Conservation (phyloP, 148 eudicot species). For the Diospyros kaki region DNA sequence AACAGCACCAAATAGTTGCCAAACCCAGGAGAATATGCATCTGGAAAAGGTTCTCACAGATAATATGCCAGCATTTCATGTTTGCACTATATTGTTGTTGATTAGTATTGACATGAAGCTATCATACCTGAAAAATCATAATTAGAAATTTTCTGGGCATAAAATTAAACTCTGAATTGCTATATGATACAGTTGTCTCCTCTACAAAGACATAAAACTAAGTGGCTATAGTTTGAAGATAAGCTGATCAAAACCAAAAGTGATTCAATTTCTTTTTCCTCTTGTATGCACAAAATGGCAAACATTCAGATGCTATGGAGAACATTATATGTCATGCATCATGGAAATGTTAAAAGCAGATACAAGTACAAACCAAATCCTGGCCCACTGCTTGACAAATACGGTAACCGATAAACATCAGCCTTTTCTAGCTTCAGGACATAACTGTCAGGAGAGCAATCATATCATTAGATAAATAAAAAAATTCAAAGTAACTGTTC, state of each 20-base stretch:
- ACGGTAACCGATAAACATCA: slow-evolving; percentile 94
- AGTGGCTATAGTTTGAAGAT: slow-evolving; percentile 5
- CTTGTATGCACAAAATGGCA: neutral
- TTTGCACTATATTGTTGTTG: neutral
- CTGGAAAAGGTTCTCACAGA: neutral
- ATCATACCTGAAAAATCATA: neutral
- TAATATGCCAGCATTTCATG: neutral
- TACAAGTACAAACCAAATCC: slow-evolving; percentile 76
- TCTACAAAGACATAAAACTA: neutral
- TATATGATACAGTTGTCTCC: neutral
- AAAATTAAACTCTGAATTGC: neutral
- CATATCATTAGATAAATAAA: slow-evolving; percentile 14
- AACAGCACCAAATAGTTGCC: neutral
- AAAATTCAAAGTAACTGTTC: neutral
- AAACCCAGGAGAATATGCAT: neutral
- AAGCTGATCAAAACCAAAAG: neutral
- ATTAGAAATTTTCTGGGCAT: neutral
- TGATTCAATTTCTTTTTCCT: neutral
- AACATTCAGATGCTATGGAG: neutral
- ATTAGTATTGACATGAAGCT: neutral
- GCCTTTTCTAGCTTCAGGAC: slow-evolving; percentile 94
- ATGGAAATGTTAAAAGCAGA: slow-evolving; percentile 16
- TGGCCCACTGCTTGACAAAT: slow-evolving; percentile 85
- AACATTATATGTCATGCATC: neutral
- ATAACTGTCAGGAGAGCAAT: slow-evolving; percentile 48